A percentile compares a stretch with the other conserved stretches of the same genome.
phyloP scores from a whole-genome alignment of 768 basidiomycete genomes.

The Pleurotus giganteus region DNA sequence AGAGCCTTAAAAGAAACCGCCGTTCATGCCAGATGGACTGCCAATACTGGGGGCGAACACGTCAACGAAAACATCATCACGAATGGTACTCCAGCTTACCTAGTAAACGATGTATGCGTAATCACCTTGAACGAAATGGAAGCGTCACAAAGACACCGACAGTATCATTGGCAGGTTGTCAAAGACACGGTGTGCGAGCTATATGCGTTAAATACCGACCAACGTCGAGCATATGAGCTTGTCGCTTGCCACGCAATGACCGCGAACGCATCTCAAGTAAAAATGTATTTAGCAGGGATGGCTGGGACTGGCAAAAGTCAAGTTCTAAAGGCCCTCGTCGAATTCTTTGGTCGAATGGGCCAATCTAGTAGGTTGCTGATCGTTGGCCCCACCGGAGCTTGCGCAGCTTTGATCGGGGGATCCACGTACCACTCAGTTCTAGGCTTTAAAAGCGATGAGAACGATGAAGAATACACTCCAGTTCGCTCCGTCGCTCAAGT shows the following conservation, averaged over 20 bases:
- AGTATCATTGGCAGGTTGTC: too few species aligned
- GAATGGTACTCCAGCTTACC: too few species aligned
- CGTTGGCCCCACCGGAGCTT: constrained; percentile 31
- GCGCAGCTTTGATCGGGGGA: constrained; percentile 29
- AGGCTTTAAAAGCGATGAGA: constrained; percentile 11
- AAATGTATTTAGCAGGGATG: constrained; percentile 31
- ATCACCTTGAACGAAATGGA: too few species aligned
- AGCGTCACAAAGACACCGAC: too few species aligned
- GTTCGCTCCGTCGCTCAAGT: background rate
- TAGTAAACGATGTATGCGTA: too few species aligned
- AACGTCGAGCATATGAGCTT: constrained; percentile 28
- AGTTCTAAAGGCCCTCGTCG: constrained; percentile 23
- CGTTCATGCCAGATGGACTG: too few species aligned
- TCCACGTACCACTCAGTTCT: constrained; percentile 35
- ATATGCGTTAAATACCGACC: constrained; percentile 27
- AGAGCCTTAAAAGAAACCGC: too few species aligned
- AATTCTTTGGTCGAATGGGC: constrained; percentile 18
- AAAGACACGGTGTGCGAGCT: background rate
- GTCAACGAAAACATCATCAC: too few species aligned
- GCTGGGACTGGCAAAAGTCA: constrained; percentile 30
- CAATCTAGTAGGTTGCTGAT: constrained; percentile 21
- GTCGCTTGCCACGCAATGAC: constrained; percentile 21
- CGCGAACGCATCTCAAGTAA: background rate
- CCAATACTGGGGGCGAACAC: too few species aligned
- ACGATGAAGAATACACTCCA: too few species aligned